Evolutionary conservation across 1,284 basidiomycete genomes (phyloP), one percentile per base, ranked within the genome.

Genomic region (Uromyces viciae-fabae): DNA sequence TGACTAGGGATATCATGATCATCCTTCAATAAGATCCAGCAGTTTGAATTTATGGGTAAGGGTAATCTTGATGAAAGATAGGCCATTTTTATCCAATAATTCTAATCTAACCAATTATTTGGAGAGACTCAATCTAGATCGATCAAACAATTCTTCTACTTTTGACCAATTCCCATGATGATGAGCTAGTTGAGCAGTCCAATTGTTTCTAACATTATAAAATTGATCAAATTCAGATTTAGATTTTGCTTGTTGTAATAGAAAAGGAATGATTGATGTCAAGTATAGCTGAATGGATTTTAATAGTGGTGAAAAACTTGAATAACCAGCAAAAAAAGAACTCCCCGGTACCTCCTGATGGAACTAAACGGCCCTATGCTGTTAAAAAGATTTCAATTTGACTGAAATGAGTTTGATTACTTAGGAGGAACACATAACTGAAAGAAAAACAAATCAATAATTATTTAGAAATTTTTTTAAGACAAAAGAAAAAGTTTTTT

Each of bases 61-160:
- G 96, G 94, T 0, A 90, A 90, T 64, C 95, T 90, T 91, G 92
- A 94, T 86, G 94, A 92, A 82, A 94, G 91, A 87, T 98, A 99
- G 0, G 94, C 92, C 83, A 93, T 92, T 83, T 92, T 91, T 80
- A 92, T 88, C 96, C 96, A 98, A 84, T 95, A 92, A 78, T 93
- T 94, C 87, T 98, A 95, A 84, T 97, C 91, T 17, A 99, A 90
- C 96, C 96, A 98, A 86, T 97, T 98, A 86, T 92, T 89, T 0
- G 93, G 93, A 8, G 94, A 95, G 1, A 89, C 88, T 83, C 90
- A 90, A 87, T 98, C 94, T 68, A 98, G 82, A 92, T 93, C 92
- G 84, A 91, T 88, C 75, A 99, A 88, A 72, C 95, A 89, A 79
- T 93, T 90, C 86, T 98, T 95, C 28, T 93, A 89, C 43, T 88